These are phyloP conservation scores for Boletellus dicymbophilus DNA, from an alignment of 1,284 basidiomycete genomes.

Conservation along the genomic window DNA sequence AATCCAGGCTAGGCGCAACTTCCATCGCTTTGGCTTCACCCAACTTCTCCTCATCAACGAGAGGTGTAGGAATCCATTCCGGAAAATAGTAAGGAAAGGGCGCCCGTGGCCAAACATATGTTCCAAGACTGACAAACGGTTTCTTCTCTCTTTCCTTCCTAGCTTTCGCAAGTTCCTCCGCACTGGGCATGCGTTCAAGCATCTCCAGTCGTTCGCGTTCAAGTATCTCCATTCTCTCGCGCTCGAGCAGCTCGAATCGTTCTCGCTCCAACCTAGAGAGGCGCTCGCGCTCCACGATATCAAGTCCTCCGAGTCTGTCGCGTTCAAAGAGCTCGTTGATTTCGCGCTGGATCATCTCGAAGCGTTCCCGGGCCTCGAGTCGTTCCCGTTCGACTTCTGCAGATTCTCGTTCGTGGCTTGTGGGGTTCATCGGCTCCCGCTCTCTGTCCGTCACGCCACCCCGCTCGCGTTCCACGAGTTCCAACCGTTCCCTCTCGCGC, in stretches of 20 bases:
- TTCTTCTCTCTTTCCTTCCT: conserved; percentile 37
- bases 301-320: conserved; percentile 30
- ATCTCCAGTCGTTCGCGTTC: conserved; percentile 34
- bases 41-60: conserved; percentile 17
- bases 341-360: conserved; percentile 31
- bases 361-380: conserved; percentile 27
- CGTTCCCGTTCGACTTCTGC: conserved; percentile 30
- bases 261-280: conserved; percentile 28
- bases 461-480: conserved; percentile 26
- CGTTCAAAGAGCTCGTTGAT: conserved; percentile 30
- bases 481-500: conserved; percentile 23
- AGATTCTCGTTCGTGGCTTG: conserved; percentile 23
- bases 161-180: conserved; percentile 32
- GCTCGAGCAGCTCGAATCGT: conserved; percentile 28
- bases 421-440: conserved; percentile 16
- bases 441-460: conserved; percentile 18
- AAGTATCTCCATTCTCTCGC: conserved; percentile 28
- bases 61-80: conserved; percentile 33
- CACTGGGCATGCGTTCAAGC: conserved; percentile 33
- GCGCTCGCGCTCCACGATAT: conserved; percentile 28
- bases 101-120: conserved; percentile 56
- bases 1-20: conserved; percentile 5
- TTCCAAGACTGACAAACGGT: conserved; percentile 56
- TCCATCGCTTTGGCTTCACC: conserved; percentile 9
- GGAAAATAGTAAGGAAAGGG: conserved; percentile 54